Conservation (phyloP, 225 moss, liverwort and hornwort genomes). For the Sphagnum tenellum region DNA sequence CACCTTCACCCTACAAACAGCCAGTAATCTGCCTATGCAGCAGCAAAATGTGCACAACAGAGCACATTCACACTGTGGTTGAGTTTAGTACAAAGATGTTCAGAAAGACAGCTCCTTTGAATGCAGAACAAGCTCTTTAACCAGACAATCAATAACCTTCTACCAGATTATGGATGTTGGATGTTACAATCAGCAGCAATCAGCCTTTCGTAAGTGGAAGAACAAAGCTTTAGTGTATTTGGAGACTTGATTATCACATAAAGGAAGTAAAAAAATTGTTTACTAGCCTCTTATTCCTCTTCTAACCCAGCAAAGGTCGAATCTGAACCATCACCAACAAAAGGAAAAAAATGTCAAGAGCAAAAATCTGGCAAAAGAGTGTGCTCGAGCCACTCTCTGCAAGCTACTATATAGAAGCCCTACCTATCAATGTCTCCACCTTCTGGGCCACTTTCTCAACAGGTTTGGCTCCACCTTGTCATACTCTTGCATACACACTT, state of each 20-base stretch:
- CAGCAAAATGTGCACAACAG: no score
- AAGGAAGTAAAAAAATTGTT: conserved; percentile 5
- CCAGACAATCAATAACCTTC: neutral
- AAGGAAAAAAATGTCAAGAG: neutral
- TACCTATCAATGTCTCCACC: conserved; percentile 24
- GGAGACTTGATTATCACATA: no score
- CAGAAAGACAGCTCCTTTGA: no score
- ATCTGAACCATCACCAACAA: conserved; percentile 49
- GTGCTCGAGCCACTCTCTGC: no score
- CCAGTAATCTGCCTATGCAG: neutral
- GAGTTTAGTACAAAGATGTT: no score
- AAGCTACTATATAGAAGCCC: no score
- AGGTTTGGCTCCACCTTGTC: conserved; percentile 43
- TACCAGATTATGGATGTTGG: no score
- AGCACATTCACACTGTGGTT: no score
- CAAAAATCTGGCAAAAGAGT: neutral
- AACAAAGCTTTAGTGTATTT: no score
- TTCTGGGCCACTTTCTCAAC: conserved; percentile 47
- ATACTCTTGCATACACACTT: conserved; percentile 60
- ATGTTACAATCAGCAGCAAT: no score
- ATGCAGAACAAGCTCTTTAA: no score
- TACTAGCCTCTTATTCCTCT: conserved; percentile 87
- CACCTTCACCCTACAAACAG: conserved; percentile 62
- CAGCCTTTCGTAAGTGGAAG: no score
- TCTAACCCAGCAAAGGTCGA: conserved; percentile 58